Base-by-base conservation (phyloP, 768 basidiomycete species). In the Brasilioporus rufonigricans region DNA sequence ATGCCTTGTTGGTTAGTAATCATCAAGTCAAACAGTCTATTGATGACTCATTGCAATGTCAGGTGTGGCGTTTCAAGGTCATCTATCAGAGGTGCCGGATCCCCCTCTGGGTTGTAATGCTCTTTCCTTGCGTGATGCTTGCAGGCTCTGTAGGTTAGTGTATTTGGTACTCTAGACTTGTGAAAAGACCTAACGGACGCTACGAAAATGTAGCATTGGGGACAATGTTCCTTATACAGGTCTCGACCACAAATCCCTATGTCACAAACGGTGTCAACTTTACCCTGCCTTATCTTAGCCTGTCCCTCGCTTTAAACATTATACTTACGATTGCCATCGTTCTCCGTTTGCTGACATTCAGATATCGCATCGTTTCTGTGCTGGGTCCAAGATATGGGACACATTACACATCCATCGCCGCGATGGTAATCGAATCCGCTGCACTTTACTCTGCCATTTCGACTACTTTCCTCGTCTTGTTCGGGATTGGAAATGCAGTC, bases 51-150 rank as follows among this genome's bases (percentile, higher is more conserved):
- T 27, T 1, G 26, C 9, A 0, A 5, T 2, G 21, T 27, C 23
- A 61, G 60, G 48, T n/a, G n/a, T n/a, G n/a, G n/a, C n/a, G n/a
- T n/a, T n/a, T n/a, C n/a, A n/a, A n/a, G n/a, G n/a, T n/a, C 18
- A 61, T 61, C 8, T 61, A 53, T 29, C 46, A 57, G 41, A 52
- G 26, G 4, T 40, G 40, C 13, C 44, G 36, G 14, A 14, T 33
- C 8, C 41, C 60, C 12, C n/a, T 31, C 41, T 61, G 60, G 60
- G 14, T 53, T 6, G n/a, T 48, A 24, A 41, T 61, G 36, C 3
- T 51, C 8, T 32, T 62, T 1, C 61, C 61, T 5, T 55, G 40
- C 24, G 26, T 62, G 19, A 44, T 55, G 49, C 9, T 62, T 6
- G 35, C 44, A 9, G 52, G 48, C 4, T 38, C 36, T 38, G 39